These are phyloP conservation scores for Rauvolfia tetraphylla DNA, from an alignment of 257 asterid genomes.

Conservation along the genomic window DNA sequence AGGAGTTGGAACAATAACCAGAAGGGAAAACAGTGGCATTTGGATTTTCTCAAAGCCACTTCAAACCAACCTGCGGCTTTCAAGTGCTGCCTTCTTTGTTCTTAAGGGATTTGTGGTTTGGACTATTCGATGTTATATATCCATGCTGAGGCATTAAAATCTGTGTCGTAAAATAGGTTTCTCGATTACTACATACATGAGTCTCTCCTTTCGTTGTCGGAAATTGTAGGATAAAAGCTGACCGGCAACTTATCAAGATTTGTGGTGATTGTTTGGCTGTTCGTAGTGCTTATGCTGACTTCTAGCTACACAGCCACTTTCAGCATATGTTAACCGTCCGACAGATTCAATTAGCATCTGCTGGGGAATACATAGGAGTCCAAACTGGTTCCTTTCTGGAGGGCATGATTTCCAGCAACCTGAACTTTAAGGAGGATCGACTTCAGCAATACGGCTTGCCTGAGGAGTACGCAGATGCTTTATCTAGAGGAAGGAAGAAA, in stretches of 20 bases:
- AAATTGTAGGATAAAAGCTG: slow-evolving; percentile 40
- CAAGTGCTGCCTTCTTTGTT: slow-evolving; percentile 15
- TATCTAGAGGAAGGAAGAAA: slow-evolving; percentile 30
- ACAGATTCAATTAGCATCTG: slow-evolving; percentile 26
- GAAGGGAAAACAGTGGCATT: neutral
- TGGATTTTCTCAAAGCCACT: slow-evolving; percentile 34
- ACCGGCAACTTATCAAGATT: slow-evolving; percentile 37
- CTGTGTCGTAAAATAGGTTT: too few relatives aligned
- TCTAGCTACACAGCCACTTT: slow-evolving; percentile 45
- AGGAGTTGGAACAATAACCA: slow-evolving; percentile 22
- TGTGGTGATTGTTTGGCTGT: slow-evolving; percentile 43
- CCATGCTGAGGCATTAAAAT: too few relatives aligned
- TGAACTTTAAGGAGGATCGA: slow-evolving; percentile 22
- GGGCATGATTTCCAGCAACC: slow-evolving; percentile 14
- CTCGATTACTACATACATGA: too few relatives aligned
- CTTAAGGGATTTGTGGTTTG: slow-evolving; percentile 28
- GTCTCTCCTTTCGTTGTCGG: too few relatives aligned
- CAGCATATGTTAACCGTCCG: slow-evolving; percentile 42
- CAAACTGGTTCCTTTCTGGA: slow-evolving; percentile 9
- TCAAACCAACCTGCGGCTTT: slow-evolving; percentile 14
- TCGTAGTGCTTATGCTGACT: slow-evolving; percentile 44
- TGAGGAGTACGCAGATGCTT: slow-evolving; percentile 19
- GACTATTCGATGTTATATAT: too few relatives aligned
- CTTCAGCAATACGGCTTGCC: slow-evolving; percentile 6
- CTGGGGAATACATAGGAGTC: slow-evolving; percentile 27